These are phyloP conservation scores for Eimeria mitis DNA, from an alignment of 169 alveolate species.

Conservation along the genomic window DNA sequence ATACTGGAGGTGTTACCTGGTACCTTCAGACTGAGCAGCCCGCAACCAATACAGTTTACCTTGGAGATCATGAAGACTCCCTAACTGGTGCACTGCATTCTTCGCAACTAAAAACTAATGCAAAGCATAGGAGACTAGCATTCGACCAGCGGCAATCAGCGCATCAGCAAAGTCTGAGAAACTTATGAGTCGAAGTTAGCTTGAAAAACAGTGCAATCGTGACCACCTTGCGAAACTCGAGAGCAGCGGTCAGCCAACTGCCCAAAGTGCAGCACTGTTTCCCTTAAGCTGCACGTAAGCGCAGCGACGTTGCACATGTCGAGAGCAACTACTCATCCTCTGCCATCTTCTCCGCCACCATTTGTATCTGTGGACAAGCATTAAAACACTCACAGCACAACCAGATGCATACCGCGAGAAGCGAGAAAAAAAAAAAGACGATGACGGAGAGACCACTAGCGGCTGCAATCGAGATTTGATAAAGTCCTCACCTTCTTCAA, in stretches of 20 bases:
- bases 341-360: conserved; percentile 53
- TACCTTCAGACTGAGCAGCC: background rate
- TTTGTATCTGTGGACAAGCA: conserved; percentile 28
- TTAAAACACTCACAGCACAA: background rate
- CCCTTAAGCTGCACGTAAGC: background rate
- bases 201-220: background rate
- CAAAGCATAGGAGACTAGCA: background rate
- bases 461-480: background rate
- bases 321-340: background rate
- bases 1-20: conserved; percentile 35
- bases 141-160: background rate
- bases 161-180: background rate
- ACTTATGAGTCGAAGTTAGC: background rate
- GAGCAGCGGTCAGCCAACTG: background rate
- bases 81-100: background rate
- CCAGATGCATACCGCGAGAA: background rate
- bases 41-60: background rate
- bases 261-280: background rate
- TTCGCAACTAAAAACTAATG: background rate
- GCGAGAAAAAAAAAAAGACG: background rate
- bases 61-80: background rate
- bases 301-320: background rate
- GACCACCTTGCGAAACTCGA: background rate
- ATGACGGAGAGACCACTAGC: too few species aligned
- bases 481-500: conserved; percentile 91